phyloP scores from a whole-genome alignment of 768 basidiomycete species.

The Pleurotus pulmonarius region DNA sequence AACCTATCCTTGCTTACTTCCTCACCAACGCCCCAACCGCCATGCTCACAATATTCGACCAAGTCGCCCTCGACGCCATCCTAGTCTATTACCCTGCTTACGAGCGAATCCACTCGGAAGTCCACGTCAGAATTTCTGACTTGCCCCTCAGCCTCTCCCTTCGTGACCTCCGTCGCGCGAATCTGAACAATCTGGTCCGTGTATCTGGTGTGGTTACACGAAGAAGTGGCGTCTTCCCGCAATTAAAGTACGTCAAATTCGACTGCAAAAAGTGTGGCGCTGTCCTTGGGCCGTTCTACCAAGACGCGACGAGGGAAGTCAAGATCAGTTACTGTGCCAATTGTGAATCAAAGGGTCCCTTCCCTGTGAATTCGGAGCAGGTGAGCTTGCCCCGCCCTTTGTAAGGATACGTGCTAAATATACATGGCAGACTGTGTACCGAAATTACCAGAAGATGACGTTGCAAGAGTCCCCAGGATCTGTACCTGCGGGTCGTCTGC shows the following conservation, averaged over 20 bases:
- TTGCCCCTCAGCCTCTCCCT: slow-evolving; percentile 87
- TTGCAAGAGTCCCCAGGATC: slow-evolving; percentile 97
- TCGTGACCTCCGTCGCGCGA: slow-evolving; percentile 87
- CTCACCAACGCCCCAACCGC: slow-evolving; percentile 90
- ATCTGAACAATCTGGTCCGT: slow-evolving; percentile 94
- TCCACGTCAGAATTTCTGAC: slow-evolving; percentile 95
- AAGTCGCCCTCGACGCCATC: slow-evolving; percentile 91
- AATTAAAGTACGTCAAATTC: slow-evolving; percentile 98
- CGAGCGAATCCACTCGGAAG: slow-evolving; percentile 95
- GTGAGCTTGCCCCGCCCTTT: slow-evolving; percentile 33
- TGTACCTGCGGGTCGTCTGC: slow-evolving; percentile 95
- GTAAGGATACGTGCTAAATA: not conserved
- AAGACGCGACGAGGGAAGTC: slow-evolving; percentile 93
- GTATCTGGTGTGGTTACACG: slow-evolving; percentile 95
- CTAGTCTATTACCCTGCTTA: slow-evolving; percentile 95
- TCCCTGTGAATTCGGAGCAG: slow-evolving; percentile 95
- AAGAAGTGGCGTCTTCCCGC: slow-evolving; percentile 96
- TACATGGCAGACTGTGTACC: slow-evolving; percentile 78
- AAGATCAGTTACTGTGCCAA: slow-evolving; percentile 91
- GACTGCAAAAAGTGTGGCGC: slow-evolving; percentile 94
- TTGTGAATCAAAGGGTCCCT: slow-evolving; percentile 94
- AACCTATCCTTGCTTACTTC: slow-evolving; percentile 96
- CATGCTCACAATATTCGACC: slow-evolving; percentile 93
- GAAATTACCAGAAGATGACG: slow-evolving; percentile 99
- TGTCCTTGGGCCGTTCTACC: slow-evolving; percentile 96